Base-by-base conservation (phyloP, 345 rosid species). In the Alliaria petiolata region DNA sequence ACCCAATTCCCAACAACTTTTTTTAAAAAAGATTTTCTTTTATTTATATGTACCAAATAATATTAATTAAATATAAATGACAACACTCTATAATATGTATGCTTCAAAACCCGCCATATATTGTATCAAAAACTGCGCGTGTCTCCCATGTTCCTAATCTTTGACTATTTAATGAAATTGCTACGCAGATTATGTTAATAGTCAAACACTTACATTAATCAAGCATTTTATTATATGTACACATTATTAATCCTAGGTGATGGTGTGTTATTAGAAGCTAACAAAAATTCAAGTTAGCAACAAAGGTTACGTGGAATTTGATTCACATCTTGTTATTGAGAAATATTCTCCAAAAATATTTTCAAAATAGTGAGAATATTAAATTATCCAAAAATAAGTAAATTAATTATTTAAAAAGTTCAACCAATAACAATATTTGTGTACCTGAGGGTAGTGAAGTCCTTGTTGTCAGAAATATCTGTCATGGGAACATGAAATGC, bases 401-500 rank as follows among this genome's bases (percentile, higher is more conserved):
- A 34, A 63, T 16, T 20, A 38, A 39, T n/a, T 38, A 7, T 11
- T 26, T 10, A 46, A 47, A 54, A 5, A 8, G 36, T 52, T 1
- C 13, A 36, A 44, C 9, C 14, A 17, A 52, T 35, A 57, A 47
- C 33, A 56, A 28, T 43, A 42, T 44, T 59, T 10, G 58, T 39
- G 76, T 78, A 85, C 85, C 89, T 80, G 84, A 86, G 84, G 67
- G 61, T 60, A 51, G 53, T 67, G 80, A 74, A 64, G 65, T 70
- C 76, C 46, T 55, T 69, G 28, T 81, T 74, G 57, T 60, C 69
- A 30, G 80, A 74, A 54, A 91, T 78, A 73, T 88, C 93, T 25
- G 84, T 65, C 92, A 91, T 80, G 46, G 96, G 93, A 63, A 91
- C 84, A 78, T 89, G 98, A 80, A 91, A 95, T 28, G 96, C 97